Percentiles rank a stretch among this genome's conserved stretches.
Conservation (phyloP, 2,329 filamentous ascomycete genomes). For the Blastomyces silverae region DNA sequence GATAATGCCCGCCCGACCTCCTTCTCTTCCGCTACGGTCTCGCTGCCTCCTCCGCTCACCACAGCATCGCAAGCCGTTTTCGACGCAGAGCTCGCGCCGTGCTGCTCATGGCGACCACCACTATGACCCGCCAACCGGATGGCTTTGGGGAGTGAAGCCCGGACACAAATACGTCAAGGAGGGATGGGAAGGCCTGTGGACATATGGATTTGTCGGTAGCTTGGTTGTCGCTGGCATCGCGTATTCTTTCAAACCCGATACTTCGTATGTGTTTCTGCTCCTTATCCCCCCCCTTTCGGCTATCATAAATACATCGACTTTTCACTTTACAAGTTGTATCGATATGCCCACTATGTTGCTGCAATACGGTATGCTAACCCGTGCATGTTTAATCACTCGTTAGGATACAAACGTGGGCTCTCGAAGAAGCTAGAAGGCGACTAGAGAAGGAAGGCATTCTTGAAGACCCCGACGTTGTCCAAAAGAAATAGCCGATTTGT, state of each 20-base stretch:
- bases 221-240: slow-evolving; percentile 67
- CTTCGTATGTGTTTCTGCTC: slow-evolving; percentile 67
- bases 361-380: background rate
- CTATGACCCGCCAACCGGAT: slow-evolving; percentile 84
- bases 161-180: slow-evolving; percentile 94
- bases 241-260: slow-evolving; percentile 96
- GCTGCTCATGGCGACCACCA: slow-evolving; percentile 62
- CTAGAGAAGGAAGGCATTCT: slow-evolving; percentile 94
- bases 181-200: slow-evolving; percentile 87
- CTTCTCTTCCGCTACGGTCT: slow-evolving; percentile 37
- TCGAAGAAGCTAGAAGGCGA: slow-evolving; percentile 90
- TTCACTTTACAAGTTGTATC: background rate
- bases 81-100: slow-evolving; percentile 36
- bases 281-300: background rate
- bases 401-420: slow-evolving; percentile 98
- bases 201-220: slow-evolving; percentile 76
- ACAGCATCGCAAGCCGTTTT: slow-evolving; percentile 33
- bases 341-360: background rate
- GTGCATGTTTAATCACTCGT: slow-evolving; percentile 20
- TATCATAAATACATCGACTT: background rate
- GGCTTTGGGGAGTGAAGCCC: slow-evolving; percentile 89
- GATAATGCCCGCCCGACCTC: slow-evolving; percentile 36
- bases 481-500: slow-evolving; percentile 46
- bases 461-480: slow-evolving; percentile 60
- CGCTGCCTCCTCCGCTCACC: slow-evolving; percentile 34